Conservation (phyloP, 257 asterid species). For the Verbena officinalis region DNA sequence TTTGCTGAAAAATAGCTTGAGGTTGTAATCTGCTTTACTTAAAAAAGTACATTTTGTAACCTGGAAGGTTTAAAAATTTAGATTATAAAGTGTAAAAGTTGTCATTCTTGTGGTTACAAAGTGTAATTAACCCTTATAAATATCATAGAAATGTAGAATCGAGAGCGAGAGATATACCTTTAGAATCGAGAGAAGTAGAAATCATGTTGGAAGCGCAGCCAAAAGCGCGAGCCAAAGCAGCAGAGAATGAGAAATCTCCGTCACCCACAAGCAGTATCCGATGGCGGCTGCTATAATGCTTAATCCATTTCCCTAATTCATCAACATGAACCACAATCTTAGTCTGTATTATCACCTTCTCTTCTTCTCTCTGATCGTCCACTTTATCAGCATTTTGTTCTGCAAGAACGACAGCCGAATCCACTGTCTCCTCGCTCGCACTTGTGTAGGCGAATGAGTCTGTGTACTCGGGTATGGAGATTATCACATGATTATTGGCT, state of each 20-base stretch:
- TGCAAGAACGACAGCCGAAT: neutral
- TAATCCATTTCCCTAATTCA: conserved; percentile 41
- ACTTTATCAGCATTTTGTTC: neutral
- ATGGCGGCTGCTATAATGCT: conserved; percentile 42
- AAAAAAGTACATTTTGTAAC: too few relatives aligned
- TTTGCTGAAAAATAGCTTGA: too few relatives aligned
- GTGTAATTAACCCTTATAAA: too few relatives aligned
- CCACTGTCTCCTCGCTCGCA: neutral
- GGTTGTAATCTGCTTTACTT: too few relatives aligned
- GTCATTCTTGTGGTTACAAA: too few relatives aligned
- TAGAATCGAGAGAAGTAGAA: conserved; percentile 45
- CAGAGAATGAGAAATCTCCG: conserved; percentile 61
- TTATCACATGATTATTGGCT: neutral
- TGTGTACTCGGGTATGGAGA: conserved; percentile 7
- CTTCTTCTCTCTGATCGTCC: neutral
- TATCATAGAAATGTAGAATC: too few relatives aligned
- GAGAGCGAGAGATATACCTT: too few relatives aligned
- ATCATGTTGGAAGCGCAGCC: conserved; percentile 40
- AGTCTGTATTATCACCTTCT: neutral
- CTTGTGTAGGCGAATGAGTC: neutral
- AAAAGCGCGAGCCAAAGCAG: conserved; percentile 43
- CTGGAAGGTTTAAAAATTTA: too few relatives aligned
- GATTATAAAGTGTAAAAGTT: too few relatives aligned
- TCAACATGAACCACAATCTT: neutral
- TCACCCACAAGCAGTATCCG: conserved; percentile 52